Evolutionary conservation across 352 stramenopile genomes (phyloP), one percentile per base, ranked within the genome.

Genomic region (Phytophthora colocasiae): DNA sequence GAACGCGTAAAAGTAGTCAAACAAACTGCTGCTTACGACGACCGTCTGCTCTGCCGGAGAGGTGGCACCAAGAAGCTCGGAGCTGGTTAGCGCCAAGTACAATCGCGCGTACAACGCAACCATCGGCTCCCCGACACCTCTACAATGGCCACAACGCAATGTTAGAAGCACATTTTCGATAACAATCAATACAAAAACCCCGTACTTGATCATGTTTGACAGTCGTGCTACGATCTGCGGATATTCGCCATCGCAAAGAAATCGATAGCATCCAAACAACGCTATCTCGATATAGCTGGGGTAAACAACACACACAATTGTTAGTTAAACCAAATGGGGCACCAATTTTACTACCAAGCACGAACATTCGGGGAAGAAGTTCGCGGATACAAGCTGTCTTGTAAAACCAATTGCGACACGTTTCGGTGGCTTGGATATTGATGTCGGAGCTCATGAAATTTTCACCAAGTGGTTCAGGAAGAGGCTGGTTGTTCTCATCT

Each of bases 331-430:
- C 14, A 8, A 22, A 22, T 3, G 22, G 15, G 14, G 41, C 14
- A 17, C 12, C 32, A 48, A n/a, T 1, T 46, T 19, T 40, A 14
- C 8, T 9, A 12, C 31, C 31, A 36, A 36, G 6, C 4, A 62
- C 66, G 57, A 84, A 97, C 78, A 98, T 95, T 39, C 93, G 83
- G 10, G 93, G 93, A 34, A 98, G 69, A 19, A 98, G 82, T 57
- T 98, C 92, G 44, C 92, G 86, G 56, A 98, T 97, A 63, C 91
- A 97, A 14, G 91, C 90, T 0, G 89, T 97, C 75, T 98, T 98
- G 85, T 97, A 98, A 55, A 98, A 97, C 93, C 93, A 98, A 67
- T 98, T 98, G 12, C 91, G 89, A 22, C 89, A 97, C 22, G 89
- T 98, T 69, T 98, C 93, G 12, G 90, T 95, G 0, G 93, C 92